A percentile compares a stretch with the other conserved stretches of the same genome.
phyloP scores from a whole-genome alignment of 2,329 filamentous ascomycete genomes.

The Eurotiales sp. region DNA sequence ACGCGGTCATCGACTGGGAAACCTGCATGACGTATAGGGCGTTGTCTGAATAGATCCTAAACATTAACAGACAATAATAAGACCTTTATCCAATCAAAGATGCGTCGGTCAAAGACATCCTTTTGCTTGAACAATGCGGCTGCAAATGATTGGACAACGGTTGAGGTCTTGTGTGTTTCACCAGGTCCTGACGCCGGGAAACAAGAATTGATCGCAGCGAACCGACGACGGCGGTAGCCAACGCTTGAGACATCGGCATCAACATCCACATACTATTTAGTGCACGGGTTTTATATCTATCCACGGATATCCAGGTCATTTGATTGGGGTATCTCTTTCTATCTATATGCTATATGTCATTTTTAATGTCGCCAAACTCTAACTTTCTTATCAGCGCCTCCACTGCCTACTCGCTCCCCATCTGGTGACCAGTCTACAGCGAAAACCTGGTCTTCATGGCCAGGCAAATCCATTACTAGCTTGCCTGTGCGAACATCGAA shows the following conservation, averaged over 20 bases:
- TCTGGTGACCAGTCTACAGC: constrained; percentile 94
- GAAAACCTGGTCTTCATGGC: constrained; percentile 90
- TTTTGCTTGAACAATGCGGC: neutral
- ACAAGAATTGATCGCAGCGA: neutral
- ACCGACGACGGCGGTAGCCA: neutral
- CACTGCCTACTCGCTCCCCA: constrained; percentile 82
- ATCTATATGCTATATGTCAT: neutral
- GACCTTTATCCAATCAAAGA: neutral
- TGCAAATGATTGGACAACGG: neutral
- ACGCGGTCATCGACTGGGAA: neutral
- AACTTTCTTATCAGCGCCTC: constrained; percentile 82
- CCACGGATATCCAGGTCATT: no score
- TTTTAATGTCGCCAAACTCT: constrained; percentile 60
- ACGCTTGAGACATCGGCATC: neutral
- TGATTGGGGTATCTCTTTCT: neutral
- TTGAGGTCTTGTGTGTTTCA: neutral
- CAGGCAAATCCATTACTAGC: constrained; percentile 75
- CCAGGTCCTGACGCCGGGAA: neutral
- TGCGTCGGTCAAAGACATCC: neutral
- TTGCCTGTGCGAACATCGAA: constrained; percentile 89
- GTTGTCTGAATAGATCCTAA: neutral
- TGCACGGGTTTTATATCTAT: no score
- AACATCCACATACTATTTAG: no score
- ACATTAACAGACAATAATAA: neutral
- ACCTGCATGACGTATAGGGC: neutral